Evolutionary conservation across 2,329 filamentous ascomycete species (phyloP), one percentile per base, ranked within the genome.

Genomic region (Fulvia fulva): DNA sequence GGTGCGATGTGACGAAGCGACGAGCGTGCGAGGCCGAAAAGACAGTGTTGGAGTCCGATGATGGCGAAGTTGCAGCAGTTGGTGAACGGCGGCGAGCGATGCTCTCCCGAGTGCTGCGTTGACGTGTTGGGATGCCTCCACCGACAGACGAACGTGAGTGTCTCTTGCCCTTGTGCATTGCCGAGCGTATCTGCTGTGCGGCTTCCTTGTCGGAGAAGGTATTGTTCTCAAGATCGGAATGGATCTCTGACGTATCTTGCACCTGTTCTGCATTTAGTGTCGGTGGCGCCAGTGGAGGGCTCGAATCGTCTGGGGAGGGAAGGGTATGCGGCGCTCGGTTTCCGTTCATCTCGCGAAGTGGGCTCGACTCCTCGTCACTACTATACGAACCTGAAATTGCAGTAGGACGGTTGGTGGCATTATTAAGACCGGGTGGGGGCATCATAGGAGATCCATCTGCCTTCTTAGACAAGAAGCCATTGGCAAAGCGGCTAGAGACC

Each of bases 401-500:
- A 14, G 83, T 80, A 4, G 83, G 74, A 32, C 26, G 23, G 23
- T 16, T 50, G 23, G 47, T 32, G 26, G 23, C 26, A 32, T 32
- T 32, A 50, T 5, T n/a, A 50, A 50, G 26, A 26, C 25, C 47
- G 19, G 47, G 26, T 3, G 89, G 87, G 14, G 58, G 32, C 21
- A 58, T 55, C 16, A 60, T 44, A 6, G 69, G 66, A 6, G 71
- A 71, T 26, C 88, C 91, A 53, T 83, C 86, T 47, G 82, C 66
- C 43, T 77, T 86, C 72, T 87, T 88, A 0, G 89, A 61, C 23
- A 97, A 77, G 73, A 96, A 96, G 5, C 93, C 93, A 1, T 91
- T 83, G 67, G 96, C 90, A 76, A 97, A 97, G 45, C 93, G 84
- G 67, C 89, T 67, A 50, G 60, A 58, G 8, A 65, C 68, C 9